Percentiles rank a stretch among this genome's conserved stretches.
phyloP scores from a whole-genome alignment of 225 moss, liverwort and hornwort genomes.

The Marchantia paleacea region DNA sequence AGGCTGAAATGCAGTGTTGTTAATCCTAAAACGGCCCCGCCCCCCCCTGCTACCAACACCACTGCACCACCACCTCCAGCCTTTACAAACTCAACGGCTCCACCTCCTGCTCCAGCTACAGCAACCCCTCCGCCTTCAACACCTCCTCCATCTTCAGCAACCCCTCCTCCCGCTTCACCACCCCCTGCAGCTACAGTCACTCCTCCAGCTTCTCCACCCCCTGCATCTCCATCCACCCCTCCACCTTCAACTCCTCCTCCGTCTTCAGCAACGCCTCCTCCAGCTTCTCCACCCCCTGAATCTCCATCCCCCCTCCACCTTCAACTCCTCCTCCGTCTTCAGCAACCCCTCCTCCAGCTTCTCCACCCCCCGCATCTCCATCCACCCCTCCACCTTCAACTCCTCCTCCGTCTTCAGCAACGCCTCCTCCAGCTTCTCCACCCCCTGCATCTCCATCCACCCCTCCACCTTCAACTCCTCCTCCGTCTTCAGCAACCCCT shows the following conservation, averaged over 20 bases:
- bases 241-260: neutral
- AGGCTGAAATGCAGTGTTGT: neutral
- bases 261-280: neutral
- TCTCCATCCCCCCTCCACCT: neutral
- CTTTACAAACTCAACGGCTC: too few species aligned
- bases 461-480: neutral
- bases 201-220: neutral
- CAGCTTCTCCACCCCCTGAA: neutral
- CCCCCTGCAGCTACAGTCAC: neutral
- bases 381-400: neutral
- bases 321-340: neutral
- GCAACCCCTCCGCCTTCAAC: neutral
- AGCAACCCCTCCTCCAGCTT: neutral
- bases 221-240: neutral
- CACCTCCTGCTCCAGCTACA: neutral
- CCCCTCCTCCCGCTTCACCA: neutral
- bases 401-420: neutral
- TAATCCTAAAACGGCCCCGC: neutral
- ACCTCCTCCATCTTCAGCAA: neutral
- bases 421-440: neutral
- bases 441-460: neutral
- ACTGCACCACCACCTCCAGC: neutral
- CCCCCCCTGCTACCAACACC: neutral
- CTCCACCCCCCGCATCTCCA: neutral
- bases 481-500: neutral